Conservation (phyloP, 2,329 filamentous ascomycete species). For the Periconia digitata region DNA sequence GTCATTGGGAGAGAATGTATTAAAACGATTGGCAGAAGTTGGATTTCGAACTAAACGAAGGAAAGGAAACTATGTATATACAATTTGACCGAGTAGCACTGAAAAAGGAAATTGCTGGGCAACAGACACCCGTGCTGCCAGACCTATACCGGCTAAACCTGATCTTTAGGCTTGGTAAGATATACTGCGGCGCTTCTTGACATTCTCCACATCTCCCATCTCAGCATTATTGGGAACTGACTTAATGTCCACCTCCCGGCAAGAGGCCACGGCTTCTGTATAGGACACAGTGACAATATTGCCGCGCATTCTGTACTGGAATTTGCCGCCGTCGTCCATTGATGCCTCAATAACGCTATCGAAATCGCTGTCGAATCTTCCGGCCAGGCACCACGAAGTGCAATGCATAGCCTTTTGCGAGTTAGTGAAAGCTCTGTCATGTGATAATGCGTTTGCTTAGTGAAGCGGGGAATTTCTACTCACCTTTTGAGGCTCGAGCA, state of each 20-base stretch:
- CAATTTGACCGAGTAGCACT: no score
- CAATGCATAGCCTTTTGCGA: conserved; percentile 2
- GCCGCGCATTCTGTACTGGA: background rate
- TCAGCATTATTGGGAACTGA: background rate
- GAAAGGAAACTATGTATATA: no score
- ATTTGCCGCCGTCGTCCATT: conserved; percentile 1
- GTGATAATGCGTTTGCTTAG: no score
- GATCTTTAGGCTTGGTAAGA: background rate
- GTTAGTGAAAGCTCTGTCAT: background rate
- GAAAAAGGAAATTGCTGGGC: no score
- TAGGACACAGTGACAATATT: background rate
- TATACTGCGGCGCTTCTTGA: background rate
- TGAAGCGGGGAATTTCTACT: background rate
- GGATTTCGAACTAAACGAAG: no score
- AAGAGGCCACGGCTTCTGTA: background rate
- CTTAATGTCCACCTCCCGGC: conserved; percentile 2
- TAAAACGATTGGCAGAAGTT: no score
- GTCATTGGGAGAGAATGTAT: no score
- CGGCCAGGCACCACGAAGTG: background rate
- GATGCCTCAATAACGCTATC: background rate
- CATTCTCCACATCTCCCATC: background rate
- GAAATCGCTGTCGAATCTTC: conserved; percentile 1
- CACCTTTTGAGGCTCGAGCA: background rate
- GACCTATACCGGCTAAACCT: background rate
- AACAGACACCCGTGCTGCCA: no score